phyloP scores from a whole-genome alignment of 805 yeast genomes.

The Saccharomyces paradoxus region DNA sequence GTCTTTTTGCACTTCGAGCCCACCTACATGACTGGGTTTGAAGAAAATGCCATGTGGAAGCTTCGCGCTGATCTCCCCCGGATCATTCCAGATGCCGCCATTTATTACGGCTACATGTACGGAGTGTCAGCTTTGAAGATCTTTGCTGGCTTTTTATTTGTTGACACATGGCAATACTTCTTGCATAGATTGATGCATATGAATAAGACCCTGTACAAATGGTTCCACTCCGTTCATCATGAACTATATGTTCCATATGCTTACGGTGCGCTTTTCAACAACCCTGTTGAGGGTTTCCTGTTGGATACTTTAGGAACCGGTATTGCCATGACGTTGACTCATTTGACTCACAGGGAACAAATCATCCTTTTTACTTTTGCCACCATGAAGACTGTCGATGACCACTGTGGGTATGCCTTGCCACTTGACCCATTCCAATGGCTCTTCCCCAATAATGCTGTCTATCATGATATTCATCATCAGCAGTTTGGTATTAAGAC shows the following conservation, averaged over 20 bases:
- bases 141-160: slow-evolving; percentile 54
- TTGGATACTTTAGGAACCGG: slow-evolving; percentile 93
- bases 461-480: slow-evolving; percentile 95
- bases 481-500: slow-evolving; percentile 91
- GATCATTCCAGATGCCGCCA: slow-evolving; percentile 39
- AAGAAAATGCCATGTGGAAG: slow-evolving; percentile 40
- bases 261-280: slow-evolving; percentile 90
- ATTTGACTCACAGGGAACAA: slow-evolving; percentile 69
- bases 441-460: slow-evolving; percentile 88
- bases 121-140: slow-evolving; percentile 56
- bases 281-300: slow-evolving; percentile 87
- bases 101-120: slow-evolving; percentile 51
- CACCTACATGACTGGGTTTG: slow-evolving; percentile 44
- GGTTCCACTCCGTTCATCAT: slow-evolving; percentile 92
- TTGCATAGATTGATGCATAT: slow-evolving; percentile 84
- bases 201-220: slow-evolving; percentile 64
- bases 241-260: slow-evolving; percentile 93
- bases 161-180: slow-evolving; percentile 94
- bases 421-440: slow-evolving; percentile 89
- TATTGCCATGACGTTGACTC: slow-evolving; percentile 55
- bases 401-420: slow-evolving; percentile 94
- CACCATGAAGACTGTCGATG: slow-evolving; percentile 94
- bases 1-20: slow-evolving; percentile 50
- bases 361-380: slow-evolving; percentile 72
- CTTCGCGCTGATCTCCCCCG: slow-evolving; percentile 30